These are phyloP conservation scores for Myriosclerotinia curreyana DNA, from an alignment of 2,329 filamentous ascomycete genomes.

Conservation along the genomic window DNA sequence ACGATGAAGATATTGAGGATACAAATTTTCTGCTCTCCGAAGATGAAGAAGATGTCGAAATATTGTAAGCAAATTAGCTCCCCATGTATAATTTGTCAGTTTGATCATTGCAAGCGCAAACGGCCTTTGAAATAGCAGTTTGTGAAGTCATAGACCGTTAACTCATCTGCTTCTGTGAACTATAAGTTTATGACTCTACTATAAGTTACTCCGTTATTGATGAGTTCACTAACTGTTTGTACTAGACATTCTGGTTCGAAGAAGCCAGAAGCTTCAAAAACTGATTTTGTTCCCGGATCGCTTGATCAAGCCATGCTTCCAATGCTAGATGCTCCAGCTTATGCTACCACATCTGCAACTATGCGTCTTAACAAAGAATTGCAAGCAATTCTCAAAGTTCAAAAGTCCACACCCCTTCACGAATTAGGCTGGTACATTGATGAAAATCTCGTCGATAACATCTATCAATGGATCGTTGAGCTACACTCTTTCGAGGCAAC, in stretches of 20 bases:
- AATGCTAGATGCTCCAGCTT: constrained; percentile 61
- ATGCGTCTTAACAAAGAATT: constrained; percentile 64
- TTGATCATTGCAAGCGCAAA: background rate
- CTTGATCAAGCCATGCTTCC: constrained; percentile 62
- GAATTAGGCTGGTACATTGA: constrained; percentile 85
- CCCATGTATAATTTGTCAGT: background rate
- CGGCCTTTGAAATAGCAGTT: background rate
- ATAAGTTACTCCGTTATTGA: background rate
- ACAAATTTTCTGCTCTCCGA: constrained; percentile 43
- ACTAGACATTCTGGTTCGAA: constrained; percentile 11
- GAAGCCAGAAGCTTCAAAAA: constrained; percentile 35
- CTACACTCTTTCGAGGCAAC: constrained; percentile 73
- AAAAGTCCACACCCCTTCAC: constrained; percentile 57
- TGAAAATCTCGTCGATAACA: constrained; percentile 49
- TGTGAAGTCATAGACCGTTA: background rate
- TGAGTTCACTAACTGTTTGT: background rate
- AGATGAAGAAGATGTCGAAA: constrained; percentile 31
- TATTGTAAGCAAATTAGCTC: constrained; percentile 24
- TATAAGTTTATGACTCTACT: background rate
- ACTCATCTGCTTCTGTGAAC: background rate
- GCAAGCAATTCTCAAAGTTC: constrained; percentile 59
- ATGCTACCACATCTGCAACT: constrained; percentile 60
- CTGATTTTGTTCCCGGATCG: constrained; percentile 64
- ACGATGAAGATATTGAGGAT: constrained; percentile 40
- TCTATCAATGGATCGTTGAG: constrained; percentile 91